These are phyloP conservation scores for Monilinia polystroma DNA, from an alignment of 2,329 filamentous ascomycete genomes.

Conservation along the genomic window DNA sequence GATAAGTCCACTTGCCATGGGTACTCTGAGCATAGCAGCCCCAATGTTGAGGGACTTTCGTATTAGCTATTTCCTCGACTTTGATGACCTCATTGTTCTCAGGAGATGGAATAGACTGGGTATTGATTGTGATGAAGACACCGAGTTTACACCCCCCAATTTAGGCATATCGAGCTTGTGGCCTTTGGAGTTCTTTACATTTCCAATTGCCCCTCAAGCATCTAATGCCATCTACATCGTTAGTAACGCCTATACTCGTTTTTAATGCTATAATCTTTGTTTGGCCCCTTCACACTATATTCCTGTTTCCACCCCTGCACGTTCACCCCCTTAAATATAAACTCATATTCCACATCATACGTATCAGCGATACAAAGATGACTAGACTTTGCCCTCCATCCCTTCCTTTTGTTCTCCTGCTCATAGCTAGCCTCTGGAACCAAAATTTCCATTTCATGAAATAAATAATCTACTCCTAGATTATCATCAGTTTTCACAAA, in stretches of 20 bases:
- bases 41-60: too few relatives aligned
- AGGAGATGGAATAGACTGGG: background rate
- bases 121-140: too few relatives aligned
- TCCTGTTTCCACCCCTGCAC: slow-evolving; percentile 58
- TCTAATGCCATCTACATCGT: background rate
- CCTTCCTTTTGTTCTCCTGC: background rate
- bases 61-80: too few relatives aligned
- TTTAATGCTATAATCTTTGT: slow-evolving; percentile 68
- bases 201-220: background rate
- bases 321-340: slow-evolving; percentile 58
- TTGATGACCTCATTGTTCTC: too few relatives aligned
- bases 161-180: background rate
- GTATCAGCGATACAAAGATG: slow-evolving; percentile 72
- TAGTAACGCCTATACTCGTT: slow-evolving; percentile 47
- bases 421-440: slow-evolving; percentile 39
- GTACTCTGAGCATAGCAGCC: too few relatives aligned
- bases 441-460: slow-evolving; percentile 68
- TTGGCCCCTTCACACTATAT: slow-evolving; percentile 68
- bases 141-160: too few relatives aligned
- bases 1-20: too few relatives aligned
- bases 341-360: slow-evolving; percentile 69
- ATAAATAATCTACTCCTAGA: slow-evolving; percentile 67
- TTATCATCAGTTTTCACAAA: slow-evolving; percentile 62
- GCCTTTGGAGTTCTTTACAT: too few relatives aligned
- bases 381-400: slow-evolving; percentile 55